phyloP scores from a whole-genome alignment of 169 alveolate genomes.

The Plasmodium adleri region DNA sequence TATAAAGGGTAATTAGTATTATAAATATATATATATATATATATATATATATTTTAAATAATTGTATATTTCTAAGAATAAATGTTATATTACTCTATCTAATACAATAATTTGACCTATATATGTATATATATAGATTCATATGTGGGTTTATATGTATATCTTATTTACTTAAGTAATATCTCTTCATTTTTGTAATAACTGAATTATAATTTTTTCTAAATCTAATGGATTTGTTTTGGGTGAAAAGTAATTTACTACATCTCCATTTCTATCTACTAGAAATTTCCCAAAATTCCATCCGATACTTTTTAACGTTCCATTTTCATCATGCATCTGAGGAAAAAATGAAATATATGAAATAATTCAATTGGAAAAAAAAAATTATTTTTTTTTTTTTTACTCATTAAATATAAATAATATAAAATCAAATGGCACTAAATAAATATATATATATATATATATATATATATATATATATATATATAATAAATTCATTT shows the following conservation, averaged over 20 bases:
- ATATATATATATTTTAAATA: too few relatives aligned
- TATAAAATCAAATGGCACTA: neutral
- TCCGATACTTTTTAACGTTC: slow-evolving; percentile 47
- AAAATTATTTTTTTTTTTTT: neutral
- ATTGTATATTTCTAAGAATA: too few relatives aligned
- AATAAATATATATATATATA: too few relatives aligned
- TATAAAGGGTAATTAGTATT: too few relatives aligned
- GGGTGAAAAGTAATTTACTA: slow-evolving; percentile 41
- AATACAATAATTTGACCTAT: too few relatives aligned
- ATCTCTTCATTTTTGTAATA: slow-evolving; percentile 26
- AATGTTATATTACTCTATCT: too few relatives aligned
- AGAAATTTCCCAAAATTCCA: slow-evolving; percentile 71
- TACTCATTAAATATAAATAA: neutral
- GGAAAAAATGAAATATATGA: neutral
- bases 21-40: too few relatives aligned
- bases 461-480: too few relatives aligned
- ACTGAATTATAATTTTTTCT: slow-evolving; percentile 33
- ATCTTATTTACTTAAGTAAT: too few relatives aligned
- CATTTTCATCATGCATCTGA: slow-evolving; percentile 57
- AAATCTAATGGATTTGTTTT: slow-evolving; percentile 31
- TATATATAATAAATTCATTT: neutral
- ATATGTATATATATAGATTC: too few relatives aligned
- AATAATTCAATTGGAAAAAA: neutral
- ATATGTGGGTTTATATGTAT: too few relatives aligned
- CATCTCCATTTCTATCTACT: slow-evolving; percentile 52